phyloP scores from a whole-genome alignment of 768 basidiomycete species.

The Pisolithus sp. region DNA sequence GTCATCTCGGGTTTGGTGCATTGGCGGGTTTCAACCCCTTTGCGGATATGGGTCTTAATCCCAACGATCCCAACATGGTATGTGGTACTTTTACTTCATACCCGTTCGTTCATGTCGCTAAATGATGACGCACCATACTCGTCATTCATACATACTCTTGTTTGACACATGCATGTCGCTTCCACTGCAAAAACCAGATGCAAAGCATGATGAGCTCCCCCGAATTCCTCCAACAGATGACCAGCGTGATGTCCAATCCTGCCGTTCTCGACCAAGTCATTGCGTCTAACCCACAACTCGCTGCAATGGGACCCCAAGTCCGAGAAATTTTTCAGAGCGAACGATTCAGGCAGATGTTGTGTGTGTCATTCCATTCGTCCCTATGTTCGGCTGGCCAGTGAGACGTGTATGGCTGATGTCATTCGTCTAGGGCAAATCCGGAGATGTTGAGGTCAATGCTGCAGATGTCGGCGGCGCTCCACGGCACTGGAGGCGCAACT shows the following conservation, averaged over 20 bases:
- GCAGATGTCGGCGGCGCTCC: conserved; percentile 57
- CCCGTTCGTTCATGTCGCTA: background rate
- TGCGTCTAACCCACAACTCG: conserved; percentile 70
- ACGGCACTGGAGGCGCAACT: conserved; percentile 32
- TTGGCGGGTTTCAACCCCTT: conserved; percentile 92
- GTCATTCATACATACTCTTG: background rate
- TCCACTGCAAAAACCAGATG: conserved; percentile 38
- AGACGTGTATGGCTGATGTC: background rate
- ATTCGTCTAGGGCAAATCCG: conserved; percentile 56
- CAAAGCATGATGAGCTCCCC: conserved; percentile 82
- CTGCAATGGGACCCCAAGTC: conserved; percentile 72
- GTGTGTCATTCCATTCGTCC: conserved; percentile 16
- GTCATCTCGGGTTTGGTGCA: conserved; percentile 68
- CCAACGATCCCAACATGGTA: conserved; percentile 93
- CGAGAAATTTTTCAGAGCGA: conserved; percentile 74
- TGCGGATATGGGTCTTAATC: conserved; percentile 82
- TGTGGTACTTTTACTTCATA: conserved; percentile 15
- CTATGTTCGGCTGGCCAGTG: background rate
- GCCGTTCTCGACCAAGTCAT: conserved; percentile 86
- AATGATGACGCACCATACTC: background rate
- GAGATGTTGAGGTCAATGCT: conserved; percentile 69
- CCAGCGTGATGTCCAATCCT: conserved; percentile 78
- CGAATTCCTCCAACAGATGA: conserved; percentile 85
- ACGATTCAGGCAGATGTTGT: conserved; percentile 72
- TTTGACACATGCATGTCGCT: background rate